Base-by-base conservation (phyloP, 371 early-diverging fungal species). In the Mucor ambiguus region DNA sequence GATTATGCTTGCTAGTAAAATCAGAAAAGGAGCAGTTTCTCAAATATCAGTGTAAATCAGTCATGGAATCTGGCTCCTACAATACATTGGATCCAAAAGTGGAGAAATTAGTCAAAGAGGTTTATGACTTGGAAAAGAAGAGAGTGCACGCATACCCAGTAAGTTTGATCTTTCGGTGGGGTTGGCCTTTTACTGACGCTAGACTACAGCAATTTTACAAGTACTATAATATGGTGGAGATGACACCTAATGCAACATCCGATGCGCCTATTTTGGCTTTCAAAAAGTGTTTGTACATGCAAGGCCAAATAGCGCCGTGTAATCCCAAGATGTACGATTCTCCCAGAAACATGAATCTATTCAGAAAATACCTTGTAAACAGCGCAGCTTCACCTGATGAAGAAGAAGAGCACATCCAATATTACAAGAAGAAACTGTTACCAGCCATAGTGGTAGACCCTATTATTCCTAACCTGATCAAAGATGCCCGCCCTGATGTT, bases 1-100 rank as follows among this genome's bases (percentile, higher is more conserved):
- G 24, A 49, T 4, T 49, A 28, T 49, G 26, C 24, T 22, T 28
- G 22, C 9, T 49, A 12, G 49, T 49, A 2, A 54, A 46, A 29
- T 28, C n/a, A 11, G 70, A 70, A 48, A 60, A 70, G 18, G 41
- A 61, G 3, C 48, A 65, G 3, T 70, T 61, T 28, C 29, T 70
- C 16, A 44, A 48, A 10, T 12, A 61, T 4, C 70, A 70, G 38
- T 35, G 54, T 8, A 33, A 46, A 28, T 26, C 43, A 22, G 37
- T 49, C 12, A 18, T 44, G 8, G 32, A 33, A 9, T 63, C 63
- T 46, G 64, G 60, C 6, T 33, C 63, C n/a, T 66, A 66, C 29
- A 33, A 63, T 33, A 52, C 20, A 11, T 29, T 66, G 24, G 60
- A 66, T 44, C 24, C 11, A 11, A 55, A 58, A 16, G 35, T 66